phyloP scores from a whole-genome alignment of 78 protist genomes.

The Dictyostelium citrinum region DNA sequence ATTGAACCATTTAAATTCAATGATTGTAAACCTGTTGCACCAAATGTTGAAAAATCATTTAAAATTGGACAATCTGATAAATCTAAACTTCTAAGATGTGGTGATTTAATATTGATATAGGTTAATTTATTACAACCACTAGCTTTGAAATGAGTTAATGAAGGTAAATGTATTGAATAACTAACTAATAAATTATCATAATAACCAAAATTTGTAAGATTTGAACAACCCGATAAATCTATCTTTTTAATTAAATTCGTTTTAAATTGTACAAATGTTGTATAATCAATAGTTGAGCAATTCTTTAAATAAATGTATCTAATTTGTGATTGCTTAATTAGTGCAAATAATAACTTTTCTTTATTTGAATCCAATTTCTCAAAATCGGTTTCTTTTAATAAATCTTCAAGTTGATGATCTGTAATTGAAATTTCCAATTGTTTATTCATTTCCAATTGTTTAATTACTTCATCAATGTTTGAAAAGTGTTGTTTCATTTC shows the following conservation, averaged over 20 bases:
- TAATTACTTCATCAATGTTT: neutral
- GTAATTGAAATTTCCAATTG: neutral
- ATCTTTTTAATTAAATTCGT: neutral
- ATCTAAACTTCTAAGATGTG: neutral
- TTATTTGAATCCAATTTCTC: neutral
- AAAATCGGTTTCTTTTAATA: neutral
- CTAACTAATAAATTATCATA: neutral
- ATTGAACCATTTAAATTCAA: neutral
- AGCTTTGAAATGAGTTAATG: neutral
- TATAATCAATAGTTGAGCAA: neutral
- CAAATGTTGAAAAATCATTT: neutral
- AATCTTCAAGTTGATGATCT: neutral
- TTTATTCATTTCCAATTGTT: neutral
- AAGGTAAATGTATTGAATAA: neutral
- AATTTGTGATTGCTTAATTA: neutral
- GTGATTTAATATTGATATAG: neutral
- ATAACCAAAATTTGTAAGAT: neutral
- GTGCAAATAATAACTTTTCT: neutral
- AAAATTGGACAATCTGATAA: neutral
- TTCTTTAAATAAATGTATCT: neutral
- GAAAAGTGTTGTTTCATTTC: neutral
- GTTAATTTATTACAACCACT: neutral
- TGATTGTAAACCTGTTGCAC: neutral
- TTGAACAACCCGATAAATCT: neutral
- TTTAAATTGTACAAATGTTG: neutral